Evolutionary conservation across 306 rosid species (phyloP).

Genomic region (Castanea crenata): DNA sequence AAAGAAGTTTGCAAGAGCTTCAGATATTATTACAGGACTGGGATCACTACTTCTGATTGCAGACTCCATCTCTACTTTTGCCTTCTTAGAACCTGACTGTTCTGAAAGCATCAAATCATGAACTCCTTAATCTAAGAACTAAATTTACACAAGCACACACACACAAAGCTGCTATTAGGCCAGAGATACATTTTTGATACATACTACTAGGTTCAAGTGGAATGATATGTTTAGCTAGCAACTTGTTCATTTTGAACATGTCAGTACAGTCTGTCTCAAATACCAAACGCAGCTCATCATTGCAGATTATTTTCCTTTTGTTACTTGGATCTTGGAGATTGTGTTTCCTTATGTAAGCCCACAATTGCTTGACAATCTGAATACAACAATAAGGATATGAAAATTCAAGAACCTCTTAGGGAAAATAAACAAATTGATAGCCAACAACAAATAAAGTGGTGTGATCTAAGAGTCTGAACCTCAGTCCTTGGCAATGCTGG

Average conservation of each 20-base stretch:
- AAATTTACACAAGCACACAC: background rate
- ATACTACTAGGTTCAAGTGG: constrained; percentile 60
- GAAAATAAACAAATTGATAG: constrained; percentile 1
- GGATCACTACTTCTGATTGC: constrained; percentile 46
- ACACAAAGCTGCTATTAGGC: constrained; percentile 1
- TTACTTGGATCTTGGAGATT: constrained; percentile 64
- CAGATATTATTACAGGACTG: constrained; percentile 63
- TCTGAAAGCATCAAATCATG: constrained; percentile 54
- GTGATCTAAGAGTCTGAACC: constrained; percentile 35
- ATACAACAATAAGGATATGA: constrained; percentile 3
- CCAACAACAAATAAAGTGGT: background rate
- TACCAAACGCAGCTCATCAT: constrained; percentile 57
- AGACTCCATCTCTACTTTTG: constrained; percentile 48
- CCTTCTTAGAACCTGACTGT: constrained; percentile 57
- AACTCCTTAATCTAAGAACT: constrained; percentile 24
- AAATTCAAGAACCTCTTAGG: constrained; percentile 16
- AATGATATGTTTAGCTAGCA: constrained; percentile 61
- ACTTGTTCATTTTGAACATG: constrained; percentile 69
- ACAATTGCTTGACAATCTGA: constrained; percentile 65
- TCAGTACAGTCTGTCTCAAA: constrained; percentile 68
- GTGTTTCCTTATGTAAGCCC: constrained; percentile 61
- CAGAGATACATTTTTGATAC: constrained; percentile 19
- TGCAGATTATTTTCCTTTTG: constrained; percentile 62
- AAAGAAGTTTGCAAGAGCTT: constrained; percentile 75
- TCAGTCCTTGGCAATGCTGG: constrained; percentile 77